Conservation (phyloP, 345 rosid species). For the Firmiana major region DNA sequence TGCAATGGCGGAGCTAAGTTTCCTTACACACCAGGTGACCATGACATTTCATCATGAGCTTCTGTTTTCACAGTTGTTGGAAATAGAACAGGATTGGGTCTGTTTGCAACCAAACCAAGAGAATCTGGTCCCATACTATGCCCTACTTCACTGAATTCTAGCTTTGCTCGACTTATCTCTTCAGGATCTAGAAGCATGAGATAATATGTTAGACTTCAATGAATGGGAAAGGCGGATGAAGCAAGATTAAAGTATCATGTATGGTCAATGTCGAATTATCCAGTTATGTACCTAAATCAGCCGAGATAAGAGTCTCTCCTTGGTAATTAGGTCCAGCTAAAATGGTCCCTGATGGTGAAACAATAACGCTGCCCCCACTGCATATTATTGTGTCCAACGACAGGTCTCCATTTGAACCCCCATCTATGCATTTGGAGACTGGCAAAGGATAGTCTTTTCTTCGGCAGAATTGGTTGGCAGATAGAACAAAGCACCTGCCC, state of each 20-base stretch:
- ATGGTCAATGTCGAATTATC: neutral
- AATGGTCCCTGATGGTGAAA: constrained; percentile 12
- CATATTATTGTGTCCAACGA: constrained; percentile 9
- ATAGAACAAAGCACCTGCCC: constrained; percentile 12
- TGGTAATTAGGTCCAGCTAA: constrained; percentile 9
- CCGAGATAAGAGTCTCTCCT: constrained; percentile 8
- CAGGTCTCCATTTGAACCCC: neutral
- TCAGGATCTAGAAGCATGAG: constrained; percentile 1
- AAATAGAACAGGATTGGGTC: neutral
- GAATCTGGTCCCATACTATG: constrained; percentile 1
- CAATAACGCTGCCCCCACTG: constrained; percentile 8
- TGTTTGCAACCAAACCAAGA: neutral
- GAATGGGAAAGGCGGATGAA: neutral
- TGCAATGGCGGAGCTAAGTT: neutral
- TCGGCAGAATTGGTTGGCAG: constrained; percentile 12
- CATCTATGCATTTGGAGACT: neutral
- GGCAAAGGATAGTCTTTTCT: neutral
- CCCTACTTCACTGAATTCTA: neutral
- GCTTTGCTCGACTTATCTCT: constrained; percentile 1
- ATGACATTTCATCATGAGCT: neutral
- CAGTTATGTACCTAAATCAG: neutral
- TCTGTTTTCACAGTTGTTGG: neutral
- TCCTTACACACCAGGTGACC: neutral
- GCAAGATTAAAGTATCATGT: neutral
- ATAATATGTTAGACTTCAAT: neutral